Conservation (phyloP, 352 stramenopile species). For the Aphanomyces stellatus region DNA sequence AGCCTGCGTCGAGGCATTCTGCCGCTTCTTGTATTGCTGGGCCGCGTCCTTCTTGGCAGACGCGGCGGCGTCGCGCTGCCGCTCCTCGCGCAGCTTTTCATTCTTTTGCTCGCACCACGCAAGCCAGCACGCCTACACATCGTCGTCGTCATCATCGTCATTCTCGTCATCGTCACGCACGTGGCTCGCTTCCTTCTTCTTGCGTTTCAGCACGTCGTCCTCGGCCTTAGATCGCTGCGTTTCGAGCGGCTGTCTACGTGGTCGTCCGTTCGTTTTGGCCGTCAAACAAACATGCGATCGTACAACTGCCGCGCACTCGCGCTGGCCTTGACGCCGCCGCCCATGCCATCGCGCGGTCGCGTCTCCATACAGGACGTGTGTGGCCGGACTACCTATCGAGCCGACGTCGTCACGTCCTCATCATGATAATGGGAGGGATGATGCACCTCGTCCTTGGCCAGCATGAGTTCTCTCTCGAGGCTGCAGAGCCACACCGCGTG, state of each 20-base stretch:
- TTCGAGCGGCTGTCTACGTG: too few species aligned
- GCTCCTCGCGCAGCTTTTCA: not conserved
- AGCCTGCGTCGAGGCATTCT: not conserved
- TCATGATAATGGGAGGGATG: not conserved
- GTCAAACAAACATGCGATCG: not conserved
- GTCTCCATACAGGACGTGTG: not conserved
- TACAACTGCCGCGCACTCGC: not conserved
- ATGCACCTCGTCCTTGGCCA: constrained; percentile 2
- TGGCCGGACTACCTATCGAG: constrained; percentile 3
- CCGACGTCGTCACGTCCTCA: not conserved
- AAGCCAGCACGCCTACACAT: constrained; percentile 16
- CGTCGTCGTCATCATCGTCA: not conserved
- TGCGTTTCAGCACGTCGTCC: constrained; percentile 6
- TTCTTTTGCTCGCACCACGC: constrained; percentile 20
- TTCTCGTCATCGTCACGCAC: not conserved
- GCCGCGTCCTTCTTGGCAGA: not conserved
- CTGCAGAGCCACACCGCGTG: constrained; percentile 18
- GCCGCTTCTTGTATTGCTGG: constrained; percentile 6
- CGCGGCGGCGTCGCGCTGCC: not conserved
- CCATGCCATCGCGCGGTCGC: not conserved
- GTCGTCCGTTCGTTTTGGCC: not conserved
- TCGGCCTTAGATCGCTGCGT: too few species aligned
- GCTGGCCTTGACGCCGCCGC: not conserved
- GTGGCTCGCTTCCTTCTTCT: constrained; percentile 4
- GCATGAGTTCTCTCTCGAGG: constrained; percentile 17